Conservation (phyloP, 352 stramenopile genomes). For the Phytopythium vexans region DNA sequence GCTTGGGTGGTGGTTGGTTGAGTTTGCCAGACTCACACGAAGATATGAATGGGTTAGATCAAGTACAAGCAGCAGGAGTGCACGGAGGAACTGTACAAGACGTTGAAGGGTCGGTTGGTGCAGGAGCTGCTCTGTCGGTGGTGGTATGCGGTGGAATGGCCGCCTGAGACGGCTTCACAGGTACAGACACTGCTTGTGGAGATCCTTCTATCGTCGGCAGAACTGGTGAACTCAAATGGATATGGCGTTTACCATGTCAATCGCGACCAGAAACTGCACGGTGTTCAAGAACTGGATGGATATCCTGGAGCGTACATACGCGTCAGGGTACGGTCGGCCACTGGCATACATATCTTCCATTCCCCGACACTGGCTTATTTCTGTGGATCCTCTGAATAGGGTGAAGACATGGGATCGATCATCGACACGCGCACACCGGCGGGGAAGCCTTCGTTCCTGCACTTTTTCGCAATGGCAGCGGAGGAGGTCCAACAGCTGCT, state of each 20-base stretch:
- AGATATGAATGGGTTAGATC: slow-evolving; percentile 29
- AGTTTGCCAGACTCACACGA: neutral
- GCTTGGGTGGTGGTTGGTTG: slow-evolving; percentile 4
- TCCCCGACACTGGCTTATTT: neutral
- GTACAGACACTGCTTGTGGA: slow-evolving; percentile 9
- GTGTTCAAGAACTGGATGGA: slow-evolving; percentile 79
- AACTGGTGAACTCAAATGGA: neutral
- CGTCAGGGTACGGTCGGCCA: slow-evolving; percentile 46
- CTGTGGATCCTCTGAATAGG: slow-evolving; percentile 19
- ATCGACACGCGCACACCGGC: slow-evolving; percentile 63
- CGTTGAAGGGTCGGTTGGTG: slow-evolving; percentile 68
- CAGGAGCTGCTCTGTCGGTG: slow-evolving; percentile 83
- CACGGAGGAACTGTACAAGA: slow-evolving; percentile 77
- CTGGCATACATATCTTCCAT: too few species aligned
- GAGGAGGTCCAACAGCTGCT: slow-evolving; percentile 70
- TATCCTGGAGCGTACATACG: slow-evolving; percentile 78
- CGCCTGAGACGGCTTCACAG: slow-evolving; percentile 26
- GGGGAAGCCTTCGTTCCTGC: slow-evolving; percentile 80
- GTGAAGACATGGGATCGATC: slow-evolving; percentile 83
- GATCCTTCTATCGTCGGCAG: neutral
- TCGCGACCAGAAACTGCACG: slow-evolving; percentile 50
- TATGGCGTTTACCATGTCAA: neutral
- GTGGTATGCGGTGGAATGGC: slow-evolving; percentile 87
- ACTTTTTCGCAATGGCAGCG: slow-evolving; percentile 79
- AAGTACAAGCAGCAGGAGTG: slow-evolving; percentile 85